Evolutionary conservation across 176 grass and related monocot genomes (phyloP).

Genomic region (Phyllostachys edulis): DNA sequence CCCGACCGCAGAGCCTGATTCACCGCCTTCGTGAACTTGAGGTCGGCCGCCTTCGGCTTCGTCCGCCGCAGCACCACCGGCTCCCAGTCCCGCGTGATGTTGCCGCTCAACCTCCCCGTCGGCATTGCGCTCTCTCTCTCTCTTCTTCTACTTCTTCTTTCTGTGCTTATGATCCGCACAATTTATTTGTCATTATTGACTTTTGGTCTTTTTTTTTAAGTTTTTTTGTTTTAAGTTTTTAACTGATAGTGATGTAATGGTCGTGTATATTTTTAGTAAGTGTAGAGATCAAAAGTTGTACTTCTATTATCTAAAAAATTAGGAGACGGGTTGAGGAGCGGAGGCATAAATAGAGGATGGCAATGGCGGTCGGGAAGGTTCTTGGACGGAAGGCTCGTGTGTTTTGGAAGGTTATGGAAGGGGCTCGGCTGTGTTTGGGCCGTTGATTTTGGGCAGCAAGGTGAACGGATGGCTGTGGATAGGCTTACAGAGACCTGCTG

Average conservation of each 20-base stretch:
- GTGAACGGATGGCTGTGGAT: background rate
- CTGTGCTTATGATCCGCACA: background rate
- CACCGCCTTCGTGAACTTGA: conserved; percentile 71
- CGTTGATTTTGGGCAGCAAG: background rate
- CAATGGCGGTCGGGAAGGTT: conserved; percentile 29
- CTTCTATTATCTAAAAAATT: too few relatives aligned
- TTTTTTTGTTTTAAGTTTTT: too few relatives aligned
- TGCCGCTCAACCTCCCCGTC: conserved; percentile 46
- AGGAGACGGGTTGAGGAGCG: background rate
- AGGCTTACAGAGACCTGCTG: conserved; percentile 1
- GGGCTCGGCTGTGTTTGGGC: background rate
- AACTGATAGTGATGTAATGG: too few relatives aligned
- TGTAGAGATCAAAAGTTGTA: too few relatives aligned
- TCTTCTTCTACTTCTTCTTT: background rate
- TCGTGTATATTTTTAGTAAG: too few relatives aligned
- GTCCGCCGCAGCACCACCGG: conserved; percentile 67
- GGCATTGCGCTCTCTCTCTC: conserved; percentile 18
- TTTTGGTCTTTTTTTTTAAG: too few relatives aligned
- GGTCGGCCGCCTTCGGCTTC: conserved; percentile 55
- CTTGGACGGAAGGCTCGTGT: background rate
- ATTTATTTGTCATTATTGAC: too few relatives aligned
- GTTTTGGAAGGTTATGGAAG: conserved; percentile 19
- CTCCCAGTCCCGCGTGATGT: conserved; percentile 91
- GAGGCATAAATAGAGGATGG: background rate
- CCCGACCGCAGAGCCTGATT: conserved; percentile 71